These are phyloP conservation scores for Colletotrichum zoysiae DNA, from an alignment of 2,329 filamentous ascomycete species.

Conservation along the genomic window DNA sequence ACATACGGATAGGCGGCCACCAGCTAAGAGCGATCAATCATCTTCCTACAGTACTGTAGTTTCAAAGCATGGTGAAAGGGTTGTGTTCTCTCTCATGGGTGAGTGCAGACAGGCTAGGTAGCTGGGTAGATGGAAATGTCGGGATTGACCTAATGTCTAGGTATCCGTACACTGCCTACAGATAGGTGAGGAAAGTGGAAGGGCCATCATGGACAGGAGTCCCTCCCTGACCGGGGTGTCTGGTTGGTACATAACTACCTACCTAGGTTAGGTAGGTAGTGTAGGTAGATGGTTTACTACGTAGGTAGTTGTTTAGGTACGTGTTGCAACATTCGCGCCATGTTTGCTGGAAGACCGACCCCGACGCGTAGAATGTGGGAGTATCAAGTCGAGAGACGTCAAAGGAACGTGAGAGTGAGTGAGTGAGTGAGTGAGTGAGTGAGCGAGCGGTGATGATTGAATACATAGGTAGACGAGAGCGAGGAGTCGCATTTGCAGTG, in stretches of 20 bases:
- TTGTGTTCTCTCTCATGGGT: neutral
- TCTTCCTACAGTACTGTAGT: too few relatives aligned
- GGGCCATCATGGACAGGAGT: neutral
- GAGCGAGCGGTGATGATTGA: neutral
- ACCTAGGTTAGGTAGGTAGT: too few relatives aligned
- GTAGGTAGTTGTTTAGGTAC: neutral
- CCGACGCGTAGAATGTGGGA: neutral
- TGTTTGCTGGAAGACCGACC: neutral
- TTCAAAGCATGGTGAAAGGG: neutral
- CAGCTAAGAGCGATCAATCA: constrained; percentile 14
- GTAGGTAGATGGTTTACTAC: too few relatives aligned
- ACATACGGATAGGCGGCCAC: constrained; percentile 19
- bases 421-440: neutral
- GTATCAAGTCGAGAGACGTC: neutral
- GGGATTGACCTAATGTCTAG: constrained; percentile 39
- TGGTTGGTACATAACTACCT: neutral
- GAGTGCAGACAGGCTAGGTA: too few relatives aligned
- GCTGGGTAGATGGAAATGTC: constrained; percentile 17
- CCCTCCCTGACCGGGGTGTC: constrained; percentile 2
- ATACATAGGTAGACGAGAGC: too few relatives aligned
- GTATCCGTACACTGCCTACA: too few relatives aligned
- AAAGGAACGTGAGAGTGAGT: too few relatives aligned
- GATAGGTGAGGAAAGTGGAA: too few relatives aligned
- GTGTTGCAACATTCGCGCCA: neutral
- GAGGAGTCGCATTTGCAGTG: neutral